Base-by-base conservation (phyloP, 352 stramenopile species). In the Saprolegnia parasitica region DNA sequence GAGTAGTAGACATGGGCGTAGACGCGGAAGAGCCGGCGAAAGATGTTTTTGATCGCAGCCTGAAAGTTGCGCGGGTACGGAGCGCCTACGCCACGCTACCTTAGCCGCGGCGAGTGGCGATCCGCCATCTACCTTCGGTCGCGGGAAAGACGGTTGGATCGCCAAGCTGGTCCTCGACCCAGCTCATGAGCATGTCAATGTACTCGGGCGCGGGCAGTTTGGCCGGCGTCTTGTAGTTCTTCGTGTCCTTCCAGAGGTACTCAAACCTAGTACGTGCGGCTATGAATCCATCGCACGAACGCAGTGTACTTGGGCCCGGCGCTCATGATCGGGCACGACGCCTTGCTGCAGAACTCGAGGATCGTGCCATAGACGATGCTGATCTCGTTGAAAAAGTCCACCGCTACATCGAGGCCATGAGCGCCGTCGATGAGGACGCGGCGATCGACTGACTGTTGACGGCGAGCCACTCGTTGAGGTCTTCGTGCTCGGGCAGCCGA, bases 1-100 rank as follows among this genome's bases (percentile, higher is more conserved):
- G 87, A 96, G 72, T 96, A 97, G 78, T 99, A 99, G 47, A 98
- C 89, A 80, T 98, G 96, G 23, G 93, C 94, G 76, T 98, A 99
- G 0, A 99, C 93, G 15, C 96, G 84, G 78, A 99, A 98, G n/a
- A 99, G 79, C 39, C 95, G 81, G 55, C 94, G 84, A 74, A 98
- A 99, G 47, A 98, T 98, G 71, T 89, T 93, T 72, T 94, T 92
- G 29, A 97, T 77, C 10, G 84, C 76, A n/a, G 76, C 81, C 16
- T 87, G 64, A 73, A 98, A 98, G 47, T 90, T 79, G 10, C 81
- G 84, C 8, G 81, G 86, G 78, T 96, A 98, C 35, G 75, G 66
- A 6, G 78, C 72, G 24, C 76, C 75, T 76, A 39, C 52, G 23
- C 21, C 29, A 61, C 16, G 29, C 21, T 20, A 64, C 23, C 3